Evolutionary conservation across 2,329 filamentous ascomycete genomes (phyloP), one percentile per base, ranked within the genome.

Genomic region (Anisogramma anomala): DNA sequence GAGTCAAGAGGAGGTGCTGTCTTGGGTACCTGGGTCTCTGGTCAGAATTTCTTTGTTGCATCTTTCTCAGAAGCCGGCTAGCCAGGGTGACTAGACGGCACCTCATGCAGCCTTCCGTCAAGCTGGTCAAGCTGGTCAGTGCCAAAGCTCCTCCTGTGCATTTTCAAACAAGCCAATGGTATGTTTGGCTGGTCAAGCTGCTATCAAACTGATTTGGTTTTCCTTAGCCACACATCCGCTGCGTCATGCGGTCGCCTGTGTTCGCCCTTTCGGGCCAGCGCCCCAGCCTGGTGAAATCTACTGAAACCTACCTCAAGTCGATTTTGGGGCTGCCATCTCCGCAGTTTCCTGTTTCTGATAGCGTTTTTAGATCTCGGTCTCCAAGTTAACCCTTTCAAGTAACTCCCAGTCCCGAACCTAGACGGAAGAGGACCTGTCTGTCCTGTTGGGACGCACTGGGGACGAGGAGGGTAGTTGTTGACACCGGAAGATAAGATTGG

Each of bases 81-180:
- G 53, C 49, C 51, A 58, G 52, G 14, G 54, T 54, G 54, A 52
- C 55, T 53, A 57, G 52, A 60, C 64, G 61, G 62, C 62, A 63
- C 57, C 55, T 64, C 56, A 60, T 71, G 68, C 67, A 67, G 62
- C 60, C 56, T 60, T 53, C 68, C 68, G 64, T 48, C 49, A 55
- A 51, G 53, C 56, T 59, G 53, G 64, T 48, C 49, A 55, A 51
- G 53, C 56, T 59, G 53, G 51, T 56, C 56, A 59, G 57, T 63
- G 59, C 61, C 61, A 62, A 60, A 57, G 58, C 49, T 54, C 38
- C 48, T 52, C 47, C 52, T 53, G 54, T 55, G 53, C 52, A 51
- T 55, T 52, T 50, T 46, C 58, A 62, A 60, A 58, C 61, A 63
- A 56, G 54, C 58, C 58, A 52, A 49, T 55, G 55, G 56, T 60